Conservation (phyloP, 2,329 filamentous ascomycete genomes). For the Capronia coronata region DNA sequence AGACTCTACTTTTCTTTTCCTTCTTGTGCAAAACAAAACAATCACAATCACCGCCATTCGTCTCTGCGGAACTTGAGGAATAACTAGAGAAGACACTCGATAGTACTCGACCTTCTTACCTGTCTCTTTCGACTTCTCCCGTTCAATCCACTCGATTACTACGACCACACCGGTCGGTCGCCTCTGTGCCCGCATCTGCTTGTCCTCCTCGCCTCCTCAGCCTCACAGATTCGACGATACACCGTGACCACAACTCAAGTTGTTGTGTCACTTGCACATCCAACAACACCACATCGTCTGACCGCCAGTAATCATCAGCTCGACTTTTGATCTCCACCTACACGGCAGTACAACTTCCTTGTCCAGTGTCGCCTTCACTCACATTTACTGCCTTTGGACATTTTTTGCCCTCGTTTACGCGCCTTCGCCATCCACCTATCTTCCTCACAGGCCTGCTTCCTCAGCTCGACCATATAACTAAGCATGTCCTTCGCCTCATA, state of each 20-base stretch:
- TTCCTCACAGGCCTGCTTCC: background rate
- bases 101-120: too few relatives aligned
- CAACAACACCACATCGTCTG: conserved; percentile 7
- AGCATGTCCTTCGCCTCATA: conserved; percentile 17
- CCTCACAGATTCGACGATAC: background rate
- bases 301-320: conserved; percentile 6
- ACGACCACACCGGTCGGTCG: background rate
- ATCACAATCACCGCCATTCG: too few relatives aligned
- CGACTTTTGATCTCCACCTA: background rate
- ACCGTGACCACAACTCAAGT: background rate
- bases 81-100: too few relatives aligned
- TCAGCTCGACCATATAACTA: background rate
- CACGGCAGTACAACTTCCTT: background rate
- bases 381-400: background rate
- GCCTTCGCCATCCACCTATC: background rate
- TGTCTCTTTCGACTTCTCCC: too few relatives aligned
- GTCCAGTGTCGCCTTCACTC: background rate
- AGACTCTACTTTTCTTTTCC: too few relatives aligned
- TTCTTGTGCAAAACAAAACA: too few relatives aligned
- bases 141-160: background rate
- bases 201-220: background rate
- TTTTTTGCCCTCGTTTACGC: too few relatives aligned
- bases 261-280: background rate
- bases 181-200: background rate
- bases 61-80: too few relatives aligned